Percentiles rank a stretch among this genome's conserved stretches.
These are phyloP conservation scores for Aureobasidium pullulans DNA, from an alignment of 2,329 filamentous ascomycete genomes.

Conservation along the genomic window DNA sequence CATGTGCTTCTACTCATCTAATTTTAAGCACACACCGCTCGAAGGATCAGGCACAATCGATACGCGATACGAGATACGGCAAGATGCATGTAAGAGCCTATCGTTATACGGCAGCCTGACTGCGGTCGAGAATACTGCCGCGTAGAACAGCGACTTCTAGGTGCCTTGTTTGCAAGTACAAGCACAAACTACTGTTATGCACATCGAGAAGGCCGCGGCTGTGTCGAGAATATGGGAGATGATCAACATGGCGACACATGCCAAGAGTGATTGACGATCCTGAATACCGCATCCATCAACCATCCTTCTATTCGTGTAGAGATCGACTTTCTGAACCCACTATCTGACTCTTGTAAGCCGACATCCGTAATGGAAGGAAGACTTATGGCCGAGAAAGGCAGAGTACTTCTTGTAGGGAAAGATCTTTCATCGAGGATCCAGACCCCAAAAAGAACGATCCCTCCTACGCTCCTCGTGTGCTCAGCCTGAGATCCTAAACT, in stretches of 20 bases:
- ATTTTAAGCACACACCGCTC: background rate
- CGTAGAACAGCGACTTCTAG: background rate
- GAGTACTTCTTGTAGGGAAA: too few species aligned
- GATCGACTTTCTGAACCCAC: background rate
- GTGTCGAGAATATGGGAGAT: too few species aligned
- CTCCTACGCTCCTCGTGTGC: too few species aligned
- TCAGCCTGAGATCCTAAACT: too few species aligned
- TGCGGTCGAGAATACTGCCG: background rate
- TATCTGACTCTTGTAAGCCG: background rate
- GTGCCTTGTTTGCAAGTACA: background rate
- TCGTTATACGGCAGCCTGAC: background rate
- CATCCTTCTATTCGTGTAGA: background rate
- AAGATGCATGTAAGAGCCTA: background rate
- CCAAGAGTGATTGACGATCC: background rate
- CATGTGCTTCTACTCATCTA: background rate
- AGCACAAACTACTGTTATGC: too few species aligned
- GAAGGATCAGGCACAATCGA: background rate
- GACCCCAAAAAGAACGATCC: too few species aligned
- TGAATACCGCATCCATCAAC: background rate
- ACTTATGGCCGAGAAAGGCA: too few species aligned
- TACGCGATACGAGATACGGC: background rate
- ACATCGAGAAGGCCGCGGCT: too few species aligned
- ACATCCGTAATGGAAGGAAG: too few species aligned
- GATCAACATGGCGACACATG: background rate
- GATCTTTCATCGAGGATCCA: too few species aligned